A percentile compares a stretch with the other conserved stretches of the same genome.
Conservation (phyloP, 768 basidiomycete genomes). For the Boletus insuetus region DNA sequence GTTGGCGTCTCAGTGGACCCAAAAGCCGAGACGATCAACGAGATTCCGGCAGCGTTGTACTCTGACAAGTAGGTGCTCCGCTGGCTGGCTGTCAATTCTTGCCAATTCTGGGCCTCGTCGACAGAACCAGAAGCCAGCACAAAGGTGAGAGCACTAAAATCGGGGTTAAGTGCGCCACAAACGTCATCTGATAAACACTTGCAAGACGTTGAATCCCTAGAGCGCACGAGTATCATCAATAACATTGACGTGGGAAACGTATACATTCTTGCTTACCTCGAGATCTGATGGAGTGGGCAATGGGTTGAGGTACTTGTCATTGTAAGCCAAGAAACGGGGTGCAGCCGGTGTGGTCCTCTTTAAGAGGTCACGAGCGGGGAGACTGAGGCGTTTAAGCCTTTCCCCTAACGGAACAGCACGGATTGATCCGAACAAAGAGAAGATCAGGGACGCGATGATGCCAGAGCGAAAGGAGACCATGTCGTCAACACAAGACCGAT, state of each 20-base stretch:
- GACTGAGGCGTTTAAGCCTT: conserved; percentile 23
- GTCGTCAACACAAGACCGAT: not conserved
- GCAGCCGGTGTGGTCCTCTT: conserved; percentile 35
- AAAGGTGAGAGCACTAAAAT: conserved; percentile 40
- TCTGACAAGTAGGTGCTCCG: conserved; percentile 42
- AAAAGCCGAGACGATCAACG: conserved; percentile 55
- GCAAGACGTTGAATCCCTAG: conserved; percentile 37
- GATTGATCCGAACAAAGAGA: conserved; percentile 7
- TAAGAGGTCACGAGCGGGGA: conserved; percentile 18
- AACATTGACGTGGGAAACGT: not conserved
- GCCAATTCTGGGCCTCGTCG: conserved; percentile 48
- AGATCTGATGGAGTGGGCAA: conserved; percentile 44
- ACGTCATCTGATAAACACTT: not conserved
- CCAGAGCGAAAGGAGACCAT: conserved; percentile 16
- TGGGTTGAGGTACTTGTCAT: conserved; percentile 42
- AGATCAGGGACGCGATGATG: conserved; percentile 2
- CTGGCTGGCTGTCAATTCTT: conserved; percentile 33
- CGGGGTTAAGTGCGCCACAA: not conserved
- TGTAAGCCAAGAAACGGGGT: conserved; percentile 47
- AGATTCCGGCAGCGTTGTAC: conserved; percentile 54
- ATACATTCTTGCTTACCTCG: conserved; percentile 29
- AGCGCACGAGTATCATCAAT: not conserved
- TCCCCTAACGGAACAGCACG: conserved; percentile 20
- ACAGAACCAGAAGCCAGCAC: conserved; percentile 38
- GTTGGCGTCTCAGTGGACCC: conserved; percentile 45